Conservation (phyloP, 345 rosid species). For the Hypericum perforatum region DNA sequence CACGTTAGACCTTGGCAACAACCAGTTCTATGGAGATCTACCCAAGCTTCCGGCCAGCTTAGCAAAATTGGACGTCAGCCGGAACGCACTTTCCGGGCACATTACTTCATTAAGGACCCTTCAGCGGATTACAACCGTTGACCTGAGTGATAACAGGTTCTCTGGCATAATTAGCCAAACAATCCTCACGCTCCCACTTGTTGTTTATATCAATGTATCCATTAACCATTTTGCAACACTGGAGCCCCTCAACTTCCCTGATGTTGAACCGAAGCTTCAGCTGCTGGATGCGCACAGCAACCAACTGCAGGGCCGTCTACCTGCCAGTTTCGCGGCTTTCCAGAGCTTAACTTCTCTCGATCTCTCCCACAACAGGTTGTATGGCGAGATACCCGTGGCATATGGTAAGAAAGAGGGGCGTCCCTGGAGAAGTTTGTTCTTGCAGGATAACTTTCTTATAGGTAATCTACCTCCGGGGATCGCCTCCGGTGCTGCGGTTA, state of each 20-base stretch:
- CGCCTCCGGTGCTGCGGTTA: conserved; percentile 6
- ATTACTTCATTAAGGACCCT: conserved; percentile 24
- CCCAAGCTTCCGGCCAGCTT: conserved; percentile 39
- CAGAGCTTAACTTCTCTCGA: conserved; percentile 30
- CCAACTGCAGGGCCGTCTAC: conserved; percentile 37
- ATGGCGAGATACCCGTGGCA: conserved; percentile 30
- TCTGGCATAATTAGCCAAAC: conserved; percentile 19
- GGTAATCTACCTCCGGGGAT: conserved; percentile 41
- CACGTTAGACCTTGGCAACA: conserved; percentile 33
- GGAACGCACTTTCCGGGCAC: conserved; percentile 36
- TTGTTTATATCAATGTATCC: conserved; percentile 33
- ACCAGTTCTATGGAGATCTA: conserved; percentile 33
- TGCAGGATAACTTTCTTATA: conserved; percentile 27
- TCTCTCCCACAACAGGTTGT: conserved; percentile 31
- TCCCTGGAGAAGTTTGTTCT: conserved; percentile 31
- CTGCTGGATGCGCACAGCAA: conserved; percentile 38
- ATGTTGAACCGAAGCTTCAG: conserved; percentile 24
- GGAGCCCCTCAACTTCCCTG: conserved; percentile 13
- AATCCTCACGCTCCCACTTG: conserved; percentile 30
- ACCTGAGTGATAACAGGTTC: conserved; percentile 44
- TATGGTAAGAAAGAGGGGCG: conserved; percentile 30
- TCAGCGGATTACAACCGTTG: conserved; percentile 21
- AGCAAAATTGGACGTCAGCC: conserved; percentile 30
- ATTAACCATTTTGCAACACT: conserved; percentile 32
- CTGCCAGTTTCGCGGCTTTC: conserved; percentile 27